Conservation (phyloP, 2,329 filamentous ascomycete species). For the Ophiocordyceps australis region DNA sequence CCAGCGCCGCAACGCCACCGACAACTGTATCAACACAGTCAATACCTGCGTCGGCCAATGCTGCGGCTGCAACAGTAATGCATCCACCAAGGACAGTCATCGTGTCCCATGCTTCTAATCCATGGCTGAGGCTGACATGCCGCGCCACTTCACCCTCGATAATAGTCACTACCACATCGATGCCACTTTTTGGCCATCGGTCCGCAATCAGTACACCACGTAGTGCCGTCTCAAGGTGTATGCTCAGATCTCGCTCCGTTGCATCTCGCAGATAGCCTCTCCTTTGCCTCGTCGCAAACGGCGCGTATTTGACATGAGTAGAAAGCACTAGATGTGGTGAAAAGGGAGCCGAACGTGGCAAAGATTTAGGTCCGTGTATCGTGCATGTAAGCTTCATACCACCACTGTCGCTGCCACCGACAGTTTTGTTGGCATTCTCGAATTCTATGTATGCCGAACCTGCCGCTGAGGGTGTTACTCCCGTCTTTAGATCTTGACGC, state of each 20-base stretch:
- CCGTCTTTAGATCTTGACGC: slow-evolving; percentile 63
- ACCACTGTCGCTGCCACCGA: slow-evolving; percentile 29
- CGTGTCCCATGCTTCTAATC: slow-evolving; percentile 59
- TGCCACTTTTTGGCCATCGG: slow-evolving; percentile 93
- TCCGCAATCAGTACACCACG: slow-evolving; percentile 83
- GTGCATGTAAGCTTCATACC: slow-evolving; percentile 85
- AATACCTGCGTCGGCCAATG: slow-evolving; percentile 85
- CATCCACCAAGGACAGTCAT: slow-evolving; percentile 87
- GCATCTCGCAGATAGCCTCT: slow-evolving; percentile 75
- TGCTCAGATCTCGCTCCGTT: slow-evolving; percentile 73
- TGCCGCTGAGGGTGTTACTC: slow-evolving; percentile 80
- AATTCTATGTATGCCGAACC: slow-evolving; percentile 78
- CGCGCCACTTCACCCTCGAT: slow-evolving; percentile 81
- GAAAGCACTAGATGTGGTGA: slow-evolving; percentile 82
- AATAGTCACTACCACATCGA: slow-evolving; percentile 88
- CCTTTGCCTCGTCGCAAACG: slow-evolving; percentile 71
- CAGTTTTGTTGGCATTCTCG: slow-evolving; percentile 28
- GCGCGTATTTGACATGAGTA: slow-evolving; percentile 90
- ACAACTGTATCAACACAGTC: slow-evolving; percentile 85
- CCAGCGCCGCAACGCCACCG: slow-evolving; percentile 74
- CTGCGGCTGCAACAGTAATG: slow-evolving; percentile 84
- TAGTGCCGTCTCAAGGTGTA: slow-evolving; percentile 80
- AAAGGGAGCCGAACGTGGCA: slow-evolving; percentile 80
- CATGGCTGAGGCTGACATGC: slow-evolving; percentile 25
- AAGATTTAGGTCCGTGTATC: slow-evolving; percentile 79